A percentile compares a stretch with the other conserved stretches of the same genome.
Evolutionary conservation across 164 flowering plant genomes (phyloP).

Genomic region (Tinospora cordifolia): DNA sequence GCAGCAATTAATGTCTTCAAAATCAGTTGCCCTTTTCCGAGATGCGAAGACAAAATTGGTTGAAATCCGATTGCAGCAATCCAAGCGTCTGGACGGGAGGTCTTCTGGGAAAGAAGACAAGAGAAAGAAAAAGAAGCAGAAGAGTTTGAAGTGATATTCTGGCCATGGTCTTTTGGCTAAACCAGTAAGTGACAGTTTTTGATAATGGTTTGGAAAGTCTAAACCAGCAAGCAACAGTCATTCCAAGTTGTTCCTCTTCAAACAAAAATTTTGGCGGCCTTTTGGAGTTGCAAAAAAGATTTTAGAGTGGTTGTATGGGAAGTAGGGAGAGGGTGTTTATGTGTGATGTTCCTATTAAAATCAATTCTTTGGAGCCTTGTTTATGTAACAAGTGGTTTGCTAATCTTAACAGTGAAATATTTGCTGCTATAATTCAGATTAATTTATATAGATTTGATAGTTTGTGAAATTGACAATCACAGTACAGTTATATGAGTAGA

Average conservation of each 20-base stretch:
- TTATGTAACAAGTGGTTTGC: neutral
- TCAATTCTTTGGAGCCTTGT: neutral
- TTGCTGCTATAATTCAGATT: neutral
- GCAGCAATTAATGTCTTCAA: constrained; percentile 83
- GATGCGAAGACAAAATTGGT: constrained; percentile 71
- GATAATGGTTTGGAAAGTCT: neutral
- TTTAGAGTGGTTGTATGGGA: neutral
- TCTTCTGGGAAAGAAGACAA: constrained; percentile 34
- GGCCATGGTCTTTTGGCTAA: neutral
- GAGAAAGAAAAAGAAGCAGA: constrained; percentile 54
- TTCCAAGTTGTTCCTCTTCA: neutral
- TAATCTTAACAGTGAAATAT: neutral
- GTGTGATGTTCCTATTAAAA: neutral
- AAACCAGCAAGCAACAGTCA: neutral
- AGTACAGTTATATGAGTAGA: too few relatives aligned
- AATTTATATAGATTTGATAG: too few relatives aligned
- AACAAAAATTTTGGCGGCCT: neutral
- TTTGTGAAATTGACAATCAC: too few relatives aligned
- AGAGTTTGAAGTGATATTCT: constrained; percentile 31
- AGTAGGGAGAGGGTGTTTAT: neutral
- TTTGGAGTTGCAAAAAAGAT: neutral
- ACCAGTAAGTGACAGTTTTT: neutral
- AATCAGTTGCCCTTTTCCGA: constrained; percentile 73
- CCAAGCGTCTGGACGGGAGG: constrained; percentile 49
- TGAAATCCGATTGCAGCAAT: constrained; percentile 55